Evolutionary conservation across 352 stramenopile species (phyloP), one percentile per base, ranked within the genome.

Genomic region (Globisporangium viniferum): DNA sequence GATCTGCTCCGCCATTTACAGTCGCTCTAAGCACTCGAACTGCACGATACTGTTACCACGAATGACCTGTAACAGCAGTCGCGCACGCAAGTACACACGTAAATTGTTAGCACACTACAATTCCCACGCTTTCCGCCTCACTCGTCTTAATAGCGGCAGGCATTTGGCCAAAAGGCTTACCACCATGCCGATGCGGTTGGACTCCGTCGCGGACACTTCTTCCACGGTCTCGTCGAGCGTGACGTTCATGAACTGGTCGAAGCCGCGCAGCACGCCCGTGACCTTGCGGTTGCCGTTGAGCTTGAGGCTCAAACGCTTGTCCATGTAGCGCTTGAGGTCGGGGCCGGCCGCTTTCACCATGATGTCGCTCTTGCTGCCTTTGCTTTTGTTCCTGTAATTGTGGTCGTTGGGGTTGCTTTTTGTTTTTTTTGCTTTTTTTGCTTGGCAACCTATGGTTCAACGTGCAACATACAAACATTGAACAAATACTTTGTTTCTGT

Each of bases 181-280:
- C 79, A 98, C 87, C 73, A 97, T 98, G 67, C 95, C 94, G 59
- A 98, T 95, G 59, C 85, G 86, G 74, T 94, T 93, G 65, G 82
- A 84, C 66, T 95, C 89, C 10, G 82, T 95, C 66, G 84, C 79
- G 35, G 88, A 93, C 27, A 93, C 87, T 74, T 98, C 93, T 68
- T 97, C 90, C 31, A 96, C 79, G 10, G 93, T 93, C 67, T 98
- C 91, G 65, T 99, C 95, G 55, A 99, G 74, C 46, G 98, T 98
- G 33, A 99, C 87, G 85, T 99, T 99, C 77, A 99, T 95, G 78
- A 98, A 99, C 75, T 97, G 93, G 79, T 99, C 97, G 73, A 98
- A 99, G 58, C 97, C 97, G 22, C 94, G 88, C 59, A 99, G 76
- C 55, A 95, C 89, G 35, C 97, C 97, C 46, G 91, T 88, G 20